Evolutionary conservation across 2,329 filamentous ascomycete genomes (phyloP).

Genomic region (Nothomitra cinnamomea): DNA sequence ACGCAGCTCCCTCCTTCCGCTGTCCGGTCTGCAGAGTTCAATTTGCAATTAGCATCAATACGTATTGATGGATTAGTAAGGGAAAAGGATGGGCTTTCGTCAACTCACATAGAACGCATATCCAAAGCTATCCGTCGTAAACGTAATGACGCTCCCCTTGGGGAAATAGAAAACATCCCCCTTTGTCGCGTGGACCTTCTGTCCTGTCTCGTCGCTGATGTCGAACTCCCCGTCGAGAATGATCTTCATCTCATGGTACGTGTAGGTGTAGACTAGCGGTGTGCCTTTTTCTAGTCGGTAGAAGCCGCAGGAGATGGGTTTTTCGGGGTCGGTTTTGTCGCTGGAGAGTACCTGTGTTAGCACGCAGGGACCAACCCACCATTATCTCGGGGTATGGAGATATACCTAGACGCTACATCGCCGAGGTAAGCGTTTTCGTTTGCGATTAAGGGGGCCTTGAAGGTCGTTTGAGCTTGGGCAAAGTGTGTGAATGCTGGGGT

Average conservation of each 20-base stretch:
- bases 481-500: slow-evolving; percentile 31
- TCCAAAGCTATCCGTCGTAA: slow-evolving; percentile 42
- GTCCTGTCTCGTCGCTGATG: slow-evolving; percentile 45
- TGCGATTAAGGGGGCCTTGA: slow-evolving; percentile 47
- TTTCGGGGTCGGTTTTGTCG: slow-evolving; percentile 35
- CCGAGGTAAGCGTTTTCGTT: slow-evolving; percentile 52
- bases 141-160: slow-evolving; percentile 48
- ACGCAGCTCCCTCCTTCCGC: slow-evolving; percentile 20
- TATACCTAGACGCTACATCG: slow-evolving; percentile 34
- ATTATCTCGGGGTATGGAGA: no score
- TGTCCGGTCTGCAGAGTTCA: slow-evolving; percentile 15
- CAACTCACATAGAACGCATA: slow-evolving; percentile 40
- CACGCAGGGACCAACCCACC: not conserved
- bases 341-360: slow-evolving; percentile 17
- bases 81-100: no score
- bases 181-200: slow-evolving; percentile 38
- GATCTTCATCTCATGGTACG: slow-evolving; percentile 59
- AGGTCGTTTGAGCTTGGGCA: slow-evolving; percentile 38
- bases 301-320: slow-evolving; percentile 45
- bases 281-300: slow-evolving; percentile 52
- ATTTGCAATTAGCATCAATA: no score
- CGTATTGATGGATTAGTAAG: no score
- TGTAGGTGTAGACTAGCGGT: slow-evolving; percentile 50
- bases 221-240: slow-evolving; percentile 50
- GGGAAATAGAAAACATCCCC: slow-evolving; percentile 56